Evolutionary conservation across 2,329 filamentous ascomycete species (phyloP).

Genomic region (Diplodia intermedia): DNA sequence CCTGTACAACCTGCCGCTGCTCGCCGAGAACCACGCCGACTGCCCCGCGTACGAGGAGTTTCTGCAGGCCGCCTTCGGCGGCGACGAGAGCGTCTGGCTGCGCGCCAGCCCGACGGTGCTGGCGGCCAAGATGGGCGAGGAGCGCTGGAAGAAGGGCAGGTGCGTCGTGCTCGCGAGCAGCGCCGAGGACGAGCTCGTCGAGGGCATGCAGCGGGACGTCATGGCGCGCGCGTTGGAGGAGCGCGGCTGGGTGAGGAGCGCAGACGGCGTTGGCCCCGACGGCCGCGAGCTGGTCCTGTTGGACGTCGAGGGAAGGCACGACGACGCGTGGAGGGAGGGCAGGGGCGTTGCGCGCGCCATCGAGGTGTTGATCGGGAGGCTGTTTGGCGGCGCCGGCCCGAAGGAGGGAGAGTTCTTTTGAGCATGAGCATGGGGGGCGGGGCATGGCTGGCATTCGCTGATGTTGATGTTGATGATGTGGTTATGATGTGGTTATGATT

Average conservation of each 20-base stretch:
- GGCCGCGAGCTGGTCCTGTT: constrained; percentile 47
- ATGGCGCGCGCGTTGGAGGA: constrained; percentile 61
- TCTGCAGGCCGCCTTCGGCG: constrained; percentile 67
- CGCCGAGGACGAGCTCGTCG: constrained; percentile 57
- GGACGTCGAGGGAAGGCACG: constrained; percentile 65
- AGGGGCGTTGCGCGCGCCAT: constrained; percentile 59
- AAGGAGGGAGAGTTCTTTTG: constrained; percentile 20
- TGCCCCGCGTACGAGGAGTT: constrained; percentile 65
- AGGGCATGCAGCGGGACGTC: constrained; percentile 63
- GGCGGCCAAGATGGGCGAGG: constrained; percentile 47
- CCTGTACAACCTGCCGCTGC: constrained; percentile 68
- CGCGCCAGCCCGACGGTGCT: constrained; percentile 61
- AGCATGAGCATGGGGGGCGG: too few species aligned
- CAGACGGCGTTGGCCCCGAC: constrained; percentile 37
- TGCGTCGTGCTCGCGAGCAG: constrained; percentile 56
- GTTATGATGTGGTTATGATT: too few species aligned
- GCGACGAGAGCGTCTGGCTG: constrained; percentile 59
- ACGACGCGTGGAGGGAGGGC: constrained; percentile 69
- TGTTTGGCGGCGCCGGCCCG: neutral
- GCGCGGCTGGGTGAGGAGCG: constrained; percentile 47
- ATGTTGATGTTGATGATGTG: too few species aligned
- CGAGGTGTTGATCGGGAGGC: constrained; percentile 40
- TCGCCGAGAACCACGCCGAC: constrained; percentile 56
- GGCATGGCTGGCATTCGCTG: neutral
- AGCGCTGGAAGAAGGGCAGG: constrained; percentile 26